Percentiles rank a stretch among this genome's conserved stretches.
These are phyloP conservation scores for Gryganskiella cystojenkinii DNA, from an alignment of 192 early-diverging fungal species.

Conservation along the genomic window DNA sequence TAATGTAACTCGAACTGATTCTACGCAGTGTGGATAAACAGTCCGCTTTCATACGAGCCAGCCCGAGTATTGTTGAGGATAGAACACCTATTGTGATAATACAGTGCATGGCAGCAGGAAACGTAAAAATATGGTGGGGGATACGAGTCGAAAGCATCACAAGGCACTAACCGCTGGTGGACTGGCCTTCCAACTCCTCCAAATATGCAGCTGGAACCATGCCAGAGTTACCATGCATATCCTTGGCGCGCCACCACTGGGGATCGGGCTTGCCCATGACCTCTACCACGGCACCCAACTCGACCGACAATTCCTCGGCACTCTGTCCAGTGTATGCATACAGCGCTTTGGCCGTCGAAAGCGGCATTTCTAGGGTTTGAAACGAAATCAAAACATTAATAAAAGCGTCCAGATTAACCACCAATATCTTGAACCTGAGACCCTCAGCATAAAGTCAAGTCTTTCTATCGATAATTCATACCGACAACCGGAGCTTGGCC, in stretches of 20 bases:
- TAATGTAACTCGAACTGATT: slow-evolving; percentile 11
- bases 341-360: slow-evolving; percentile 20
- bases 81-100: no score
- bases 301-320: slow-evolving; percentile 71
- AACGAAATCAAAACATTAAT: not conserved
- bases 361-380: slow-evolving; percentile 11
- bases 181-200: slow-evolving; percentile 42
- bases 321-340: slow-evolving; percentile 35
- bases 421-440: no score
- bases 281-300: slow-evolving; percentile 65
- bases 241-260: slow-evolving; percentile 53
- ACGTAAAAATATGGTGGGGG: no score
- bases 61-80: no score
- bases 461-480: no score
- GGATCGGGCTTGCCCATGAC: slow-evolving; percentile 59
- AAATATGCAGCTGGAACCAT: slow-evolving; percentile 60
- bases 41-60: not conserved
- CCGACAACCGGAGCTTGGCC: slow-evolving; percentile 27
- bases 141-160: slow-evolving; percentile 15
- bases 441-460: no score
- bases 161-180: slow-evolving; percentile 54
- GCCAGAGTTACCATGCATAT: slow-evolving; percentile 43
- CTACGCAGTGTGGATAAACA: not conserved
- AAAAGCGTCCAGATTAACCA: no score
- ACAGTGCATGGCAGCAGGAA: no score